Base-by-base conservation (phyloP, 257 asterid species). In the Echium plantagineum region DNA sequence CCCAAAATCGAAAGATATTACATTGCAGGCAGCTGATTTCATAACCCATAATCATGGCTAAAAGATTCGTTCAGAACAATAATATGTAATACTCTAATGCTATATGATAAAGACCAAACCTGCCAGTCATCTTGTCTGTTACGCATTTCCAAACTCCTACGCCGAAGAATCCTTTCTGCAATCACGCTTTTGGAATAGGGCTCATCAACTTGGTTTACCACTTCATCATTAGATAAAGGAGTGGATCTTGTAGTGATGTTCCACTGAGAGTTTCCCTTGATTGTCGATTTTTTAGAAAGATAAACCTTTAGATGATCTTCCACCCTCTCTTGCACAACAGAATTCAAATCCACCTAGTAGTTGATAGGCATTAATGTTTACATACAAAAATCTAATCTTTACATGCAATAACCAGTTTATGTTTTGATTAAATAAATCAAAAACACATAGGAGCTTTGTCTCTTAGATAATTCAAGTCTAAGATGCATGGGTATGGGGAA, bases 111-210 rank as follows among this genome's bases (percentile, higher is more conserved):
- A 38, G 12, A 58, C 62, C 78, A 66, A 58, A 89, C 97, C 77
- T 79, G 81, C 97, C 97, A 89, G 57, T 76, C 77, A 62, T 76
- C 76, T 72, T 86, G 97, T 74, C 79, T 89, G 71, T 69, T 79
- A 48, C 64, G 89, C 83, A 89, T 83, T 46, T 67, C 77, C 76
- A 83, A 69, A 76, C 91, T 86, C 78, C 87, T 80, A 60, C 72
- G 82, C 65, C 6, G 64, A 66, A 80, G 69, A 75, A 86, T 72
- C 74, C 82, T 76, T 77, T 89, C 91, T 19, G 89, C 83, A 51
- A 83, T 65, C 31, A 81, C 79, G 79, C 78, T 80, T 71, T 65
- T 78, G 64, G 85, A 70, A 19, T 82, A 70, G 66, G 89, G 58
- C 72, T 66, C 83, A 78, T 74, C 82, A 61, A 65, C 72, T 66